Base-by-base conservation (phyloP, 352 stramenopile species). In the Globisporangium abappressorium region DNA sequence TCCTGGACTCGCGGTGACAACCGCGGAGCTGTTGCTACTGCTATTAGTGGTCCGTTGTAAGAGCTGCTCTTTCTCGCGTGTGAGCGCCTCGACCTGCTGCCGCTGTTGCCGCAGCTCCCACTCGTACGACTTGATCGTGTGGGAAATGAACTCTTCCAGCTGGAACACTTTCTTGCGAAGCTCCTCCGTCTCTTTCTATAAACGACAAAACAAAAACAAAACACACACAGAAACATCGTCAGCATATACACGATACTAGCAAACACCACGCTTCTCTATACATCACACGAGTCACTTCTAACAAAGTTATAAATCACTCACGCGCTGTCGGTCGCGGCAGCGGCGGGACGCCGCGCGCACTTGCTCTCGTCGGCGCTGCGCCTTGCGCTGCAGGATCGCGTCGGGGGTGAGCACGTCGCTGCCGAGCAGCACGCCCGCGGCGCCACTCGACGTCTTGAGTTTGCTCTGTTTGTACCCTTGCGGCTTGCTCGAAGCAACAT, bases 111-210 rank as follows among this genome's bases (percentile, higher is more conserved):
- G 71, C 54, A 78, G 62, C 58, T 87, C 79, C 69, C 68, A 78
- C 43, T 90, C 81, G 65, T 90, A 85, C 26, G 78, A 69, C 58
- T 88, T 80, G 68, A 82, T 75, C 57, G 75, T 82, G 64, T 87
- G 80, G 5, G 78, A 69, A 56, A 89, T 89, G 64, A 83, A 89
- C 64, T 90, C 82, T 34, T 90, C 80, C 8, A 90, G 66, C 70
- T 90, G 78, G 60, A 89, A 88, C 30, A 90, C 82, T 51, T 90
- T 88, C 69, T 81, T 80, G 14, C 82, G 80, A 3, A 90, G 75
- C 56, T 90, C 82, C 54, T 90, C 82, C 1, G 82, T 90, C 71
- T 90, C 82, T 60, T 83, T 84, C 54, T 80, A 36, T 38, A 26
- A 28, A 7, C 24, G 8, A 36, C 51, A 26, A 28, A 26, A 26